These are phyloP conservation scores for Leishmania guyanensis DNA, from an alignment of 208 protist species.

Conservation along the genomic window DNA sequence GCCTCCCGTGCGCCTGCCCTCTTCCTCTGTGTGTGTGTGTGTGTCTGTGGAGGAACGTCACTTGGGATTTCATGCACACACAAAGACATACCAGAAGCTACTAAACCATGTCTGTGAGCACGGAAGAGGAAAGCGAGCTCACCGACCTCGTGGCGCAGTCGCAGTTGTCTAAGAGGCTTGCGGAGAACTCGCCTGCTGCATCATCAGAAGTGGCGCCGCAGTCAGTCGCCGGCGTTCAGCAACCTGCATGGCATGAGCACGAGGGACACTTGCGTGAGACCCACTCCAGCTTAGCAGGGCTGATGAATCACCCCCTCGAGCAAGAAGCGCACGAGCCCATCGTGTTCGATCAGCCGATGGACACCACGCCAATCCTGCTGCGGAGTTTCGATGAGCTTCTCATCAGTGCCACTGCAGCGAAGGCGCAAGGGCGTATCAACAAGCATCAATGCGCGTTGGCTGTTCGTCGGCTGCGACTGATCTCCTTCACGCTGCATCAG, in stretches of 20 bases:
- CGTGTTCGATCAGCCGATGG: conserved; percentile 3
- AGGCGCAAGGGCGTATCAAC: conserved; percentile 14
- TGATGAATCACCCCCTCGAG: conserved; percentile 7
- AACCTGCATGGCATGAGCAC: neutral
- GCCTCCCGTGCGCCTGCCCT: neutral
- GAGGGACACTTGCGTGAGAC: neutral
- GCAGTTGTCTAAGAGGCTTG: neutral
- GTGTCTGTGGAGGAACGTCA: neutral
- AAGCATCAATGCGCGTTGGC: conserved; percentile 26
- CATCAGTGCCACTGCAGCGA: conserved; percentile 3
- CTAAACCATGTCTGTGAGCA: neutral
- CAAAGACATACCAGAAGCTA: neutral
- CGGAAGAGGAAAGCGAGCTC: conserved; percentile 14
- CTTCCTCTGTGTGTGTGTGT: neutral
- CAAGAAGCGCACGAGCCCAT: conserved; percentile 18
- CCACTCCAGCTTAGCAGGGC: conserved; percentile 5
- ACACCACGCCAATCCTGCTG: conserved; percentile 22
- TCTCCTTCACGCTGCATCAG: conserved; percentile 15
- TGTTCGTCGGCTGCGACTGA: conserved; percentile 24
- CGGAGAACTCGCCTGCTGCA: neutral
- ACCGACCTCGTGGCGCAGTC: conserved; percentile 21
- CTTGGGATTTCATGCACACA: neutral
- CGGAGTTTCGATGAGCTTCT: conserved; percentile 8
- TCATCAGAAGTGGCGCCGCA: neutral
- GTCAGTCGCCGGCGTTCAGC: too few species aligned